phyloP scores from a whole-genome alignment of 148 eudicot genomes.

The Chenopodium formosanum region DNA sequence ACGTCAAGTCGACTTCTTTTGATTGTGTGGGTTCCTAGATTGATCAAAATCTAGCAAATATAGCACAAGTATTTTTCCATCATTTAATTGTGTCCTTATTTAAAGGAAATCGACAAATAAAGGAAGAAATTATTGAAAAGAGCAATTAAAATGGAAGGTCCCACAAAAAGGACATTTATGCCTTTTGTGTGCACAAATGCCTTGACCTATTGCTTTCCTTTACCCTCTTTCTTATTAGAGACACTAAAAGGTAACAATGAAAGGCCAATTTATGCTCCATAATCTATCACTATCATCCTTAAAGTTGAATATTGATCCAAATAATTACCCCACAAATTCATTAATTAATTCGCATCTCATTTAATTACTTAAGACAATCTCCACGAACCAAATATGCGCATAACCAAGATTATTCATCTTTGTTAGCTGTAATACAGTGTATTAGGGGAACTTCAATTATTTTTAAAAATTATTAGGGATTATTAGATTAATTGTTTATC shows the following conservation, averaged over 20 bases:
- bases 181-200: constrained; percentile 32
- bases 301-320: not conserved
- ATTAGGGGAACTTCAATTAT: not conserved
- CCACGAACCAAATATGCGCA: constrained; percentile 5
- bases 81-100: constrained; percentile 22
- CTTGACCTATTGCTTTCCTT: constrained; percentile 25
- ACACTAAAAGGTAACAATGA: constrained; percentile 19
- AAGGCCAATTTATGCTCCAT: constrained; percentile 22
- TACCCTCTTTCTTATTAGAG: constrained; percentile 11
- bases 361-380: not conserved
- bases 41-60: constrained; percentile 20
- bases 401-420: not conserved
- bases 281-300: constrained; percentile 14
- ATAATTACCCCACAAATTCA: not conserved
- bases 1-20: constrained; percentile 24
- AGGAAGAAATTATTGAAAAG: constrained; percentile 26
- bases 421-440: not conserved
- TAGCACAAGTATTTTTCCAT: constrained; percentile 22
- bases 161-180: constrained; percentile 36
- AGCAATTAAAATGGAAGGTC: constrained; percentile 29
- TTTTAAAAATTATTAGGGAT: no score
- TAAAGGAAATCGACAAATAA: constrained; percentile 26
- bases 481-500: not conserved
- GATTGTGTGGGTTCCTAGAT: constrained; percentile 29
- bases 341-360: constrained; percentile 7